Evolutionary conservation across 2,329 filamentous ascomycete genomes (phyloP).

Genomic region (Nemania serpens): DNA sequence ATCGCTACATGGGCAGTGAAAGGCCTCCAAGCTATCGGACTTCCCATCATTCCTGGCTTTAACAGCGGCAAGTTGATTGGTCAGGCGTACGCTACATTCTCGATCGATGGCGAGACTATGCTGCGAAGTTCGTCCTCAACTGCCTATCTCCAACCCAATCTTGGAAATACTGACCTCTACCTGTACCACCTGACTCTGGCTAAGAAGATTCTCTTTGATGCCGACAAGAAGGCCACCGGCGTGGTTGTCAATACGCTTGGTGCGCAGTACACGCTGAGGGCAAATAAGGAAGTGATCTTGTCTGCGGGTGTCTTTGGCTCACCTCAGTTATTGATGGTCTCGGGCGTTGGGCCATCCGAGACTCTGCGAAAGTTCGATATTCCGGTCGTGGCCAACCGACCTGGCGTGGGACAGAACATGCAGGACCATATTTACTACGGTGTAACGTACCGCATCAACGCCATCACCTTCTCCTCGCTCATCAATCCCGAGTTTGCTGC

Average conservation of each 20-base stretch:
- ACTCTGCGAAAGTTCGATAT: conserved; percentile 48
- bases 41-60: conserved; percentile 45
- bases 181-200: conserved; percentile 27
- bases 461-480: conserved; percentile 39
- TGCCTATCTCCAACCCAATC: conserved; percentile 22
- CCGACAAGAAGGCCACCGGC: conserved; percentile 25
- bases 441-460: conserved; percentile 42
- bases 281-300: conserved; percentile 48
- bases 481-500: conserved; percentile 34
- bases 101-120: conserved; percentile 28
- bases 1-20: conserved; percentile 46
- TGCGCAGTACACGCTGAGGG: conserved; percentile 21
- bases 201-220: conserved; percentile 31
- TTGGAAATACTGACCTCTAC: conserved; percentile 25
- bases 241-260: conserved; percentile 26
- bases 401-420: conserved; percentile 66
- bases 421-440: conserved; percentile 54
- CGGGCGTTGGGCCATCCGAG: conserved; percentile 44
- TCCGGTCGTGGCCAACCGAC: conserved; percentile 55
- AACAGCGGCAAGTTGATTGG: conserved; percentile 46
- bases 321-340: conserved; percentile 53
- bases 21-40: conserved; percentile 48
- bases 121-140: conserved; percentile 27
- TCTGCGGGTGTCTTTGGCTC: conserved; percentile 70
- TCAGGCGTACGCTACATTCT: conserved; percentile 27